Base-by-base conservation (phyloP, 2,329 filamentous ascomycete genomes). In the Corinectria fuckeliana region DNA sequence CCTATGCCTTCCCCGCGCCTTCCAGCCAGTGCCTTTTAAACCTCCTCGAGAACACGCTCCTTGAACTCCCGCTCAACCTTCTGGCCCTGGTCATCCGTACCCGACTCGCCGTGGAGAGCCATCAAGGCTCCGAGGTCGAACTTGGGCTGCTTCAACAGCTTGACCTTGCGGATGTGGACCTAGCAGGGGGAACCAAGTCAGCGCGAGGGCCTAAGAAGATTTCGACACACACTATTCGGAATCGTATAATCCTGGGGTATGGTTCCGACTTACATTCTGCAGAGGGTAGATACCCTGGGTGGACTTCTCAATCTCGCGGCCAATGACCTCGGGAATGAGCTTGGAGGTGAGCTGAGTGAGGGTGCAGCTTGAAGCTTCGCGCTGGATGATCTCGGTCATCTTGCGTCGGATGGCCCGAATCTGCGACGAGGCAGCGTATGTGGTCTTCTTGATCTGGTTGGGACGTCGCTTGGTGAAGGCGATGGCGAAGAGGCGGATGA, bases 381-480 rank as follows among this genome's bases (percentile, higher is more conserved):
- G 91, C 82, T 91, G 88, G 82, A 99, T 98, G 83, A 99, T 98
- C 84, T 99, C 95, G 69, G 88, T 91, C 95, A 99, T 99, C 92
- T 99, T 98, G 88, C 93, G 95, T 82, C 95, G 91, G 82, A 99
- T 99, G 73, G 91, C 90, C 72, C 94, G 91, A 82, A 98, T 98
- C 85, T 99, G 95, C 69, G 95, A 98, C 69, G 92, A 93, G 70
- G 90, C 90, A 73, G 95, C 95, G 79, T 99, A 99, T 79, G 95
- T 99, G 76, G 95, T 99, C 91, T 98, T 99, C 91, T 97, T 97
- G 87, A 99, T 94, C 88, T 99, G 95, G 88, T 98, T 99, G 75
- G 92, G 93, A 78, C 95, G 91, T 82, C 93, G 88, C 91, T 98
- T 98, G 83, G 95, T 99, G 88, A 99, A 99, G 74, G 92, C 95